These are phyloP conservation scores for Danielia oregonensis DNA, from an alignment of 805 yeast species.

Conservation along the genomic window DNA sequence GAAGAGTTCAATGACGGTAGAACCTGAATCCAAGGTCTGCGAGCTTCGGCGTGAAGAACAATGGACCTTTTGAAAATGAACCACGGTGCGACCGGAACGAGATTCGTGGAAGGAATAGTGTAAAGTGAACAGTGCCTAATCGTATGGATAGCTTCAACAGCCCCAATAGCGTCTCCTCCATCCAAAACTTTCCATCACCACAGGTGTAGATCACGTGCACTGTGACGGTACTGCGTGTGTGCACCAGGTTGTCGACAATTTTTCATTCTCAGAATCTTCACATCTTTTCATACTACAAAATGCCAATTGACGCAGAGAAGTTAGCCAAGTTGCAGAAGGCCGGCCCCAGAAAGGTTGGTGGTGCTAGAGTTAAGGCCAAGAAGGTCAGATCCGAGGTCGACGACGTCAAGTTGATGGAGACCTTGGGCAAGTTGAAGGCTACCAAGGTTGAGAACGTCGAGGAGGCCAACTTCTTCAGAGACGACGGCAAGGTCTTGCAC, in stretches of 20 bases:
- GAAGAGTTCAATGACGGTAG: too few relatives aligned
- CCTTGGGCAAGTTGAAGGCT: conserved; percentile 85
- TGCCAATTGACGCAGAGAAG: conserved; percentile 94
- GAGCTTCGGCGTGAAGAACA: too few relatives aligned
- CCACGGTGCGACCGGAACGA: too few relatives aligned
- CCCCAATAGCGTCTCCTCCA: too few relatives aligned
- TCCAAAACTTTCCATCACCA: too few relatives aligned
- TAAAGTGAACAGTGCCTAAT: too few relatives aligned
- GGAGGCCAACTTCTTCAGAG: conserved; percentile 97
- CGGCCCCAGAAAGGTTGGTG: conserved; percentile 72
- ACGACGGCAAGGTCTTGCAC: conserved; percentile 93
- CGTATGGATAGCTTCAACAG: too few relatives aligned
- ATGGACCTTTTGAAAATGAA: too few relatives aligned
- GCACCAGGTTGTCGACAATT: conserved; percentile 3
- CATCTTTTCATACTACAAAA: conserved; percentile 20
- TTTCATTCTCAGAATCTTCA: conserved; percentile 1
- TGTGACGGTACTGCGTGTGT: not conserved
- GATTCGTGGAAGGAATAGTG: too few relatives aligned
- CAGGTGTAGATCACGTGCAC: too few relatives aligned
- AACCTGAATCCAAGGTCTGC: too few relatives aligned
- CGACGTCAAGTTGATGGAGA: conserved; percentile 85
- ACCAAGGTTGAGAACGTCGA: conserved; percentile 85
- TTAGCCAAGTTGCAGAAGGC: conserved; percentile 87
- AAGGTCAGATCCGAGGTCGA: conserved; percentile 76
- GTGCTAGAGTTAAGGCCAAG: conserved; percentile 90